Conservation (phyloP, 106 monocot species). For the Iris macrosiphon region DNA sequence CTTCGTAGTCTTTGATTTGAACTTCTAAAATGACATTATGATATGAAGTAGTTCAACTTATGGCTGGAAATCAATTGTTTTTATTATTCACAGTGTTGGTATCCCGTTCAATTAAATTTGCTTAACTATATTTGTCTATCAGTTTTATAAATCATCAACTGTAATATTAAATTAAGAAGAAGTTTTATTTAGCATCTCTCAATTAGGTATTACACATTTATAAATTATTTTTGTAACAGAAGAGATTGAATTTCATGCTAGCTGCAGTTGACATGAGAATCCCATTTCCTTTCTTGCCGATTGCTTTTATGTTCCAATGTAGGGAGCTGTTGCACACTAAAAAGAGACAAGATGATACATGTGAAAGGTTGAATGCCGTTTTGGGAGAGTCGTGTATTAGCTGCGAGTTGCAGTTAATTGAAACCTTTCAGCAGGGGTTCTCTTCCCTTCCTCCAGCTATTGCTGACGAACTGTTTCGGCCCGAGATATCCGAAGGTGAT, state of each 20-base stretch:
- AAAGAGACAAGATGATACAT: slow-evolving; percentile 74
- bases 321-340: slow-evolving; percentile 82
- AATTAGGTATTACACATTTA: no score
- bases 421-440: slow-evolving; percentile 55
- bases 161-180: no score
- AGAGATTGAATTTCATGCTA: slow-evolving; percentile 59
- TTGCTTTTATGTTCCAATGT: background rate
- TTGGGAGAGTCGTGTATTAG: slow-evolving; percentile 58
- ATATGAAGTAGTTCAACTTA: background rate
- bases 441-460: slow-evolving; percentile 60
- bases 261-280: slow-evolving; percentile 53
- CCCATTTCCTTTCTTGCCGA: background rate
- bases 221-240: no score
- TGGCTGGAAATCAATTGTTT: no score
- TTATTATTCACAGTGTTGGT: no score
- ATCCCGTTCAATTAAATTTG: no score
- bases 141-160: no score
- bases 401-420: slow-evolving; percentile 61
- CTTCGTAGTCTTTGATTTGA: no score
- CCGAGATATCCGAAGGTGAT: slow-evolving; percentile 41
- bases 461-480: slow-evolving; percentile 51
- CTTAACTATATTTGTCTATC: no score
- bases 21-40: no score
- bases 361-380: slow-evolving; percentile 33
- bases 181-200: no score